phyloP scores from a whole-genome alignment of 352 stramenopile genomes.

The Phytophthora sansomeana region DNA sequence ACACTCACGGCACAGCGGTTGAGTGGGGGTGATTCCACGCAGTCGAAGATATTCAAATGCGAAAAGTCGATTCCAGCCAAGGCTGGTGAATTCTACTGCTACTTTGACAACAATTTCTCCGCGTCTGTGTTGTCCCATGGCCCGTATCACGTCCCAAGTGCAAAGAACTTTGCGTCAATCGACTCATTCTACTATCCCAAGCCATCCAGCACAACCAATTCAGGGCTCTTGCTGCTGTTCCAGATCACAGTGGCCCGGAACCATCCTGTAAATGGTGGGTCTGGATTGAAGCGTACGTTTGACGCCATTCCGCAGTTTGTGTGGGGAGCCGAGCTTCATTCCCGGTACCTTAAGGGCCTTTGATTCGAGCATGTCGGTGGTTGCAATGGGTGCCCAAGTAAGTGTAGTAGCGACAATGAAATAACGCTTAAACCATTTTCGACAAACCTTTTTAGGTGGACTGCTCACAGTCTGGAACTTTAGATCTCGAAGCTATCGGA shows the following conservation, averaged over 20 bases:
- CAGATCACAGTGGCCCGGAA: constrained; percentile 7
- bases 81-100: background rate
- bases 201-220: background rate
- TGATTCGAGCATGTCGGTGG: too few relatives aligned
- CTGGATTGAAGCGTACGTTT: too few relatives aligned
- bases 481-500: constrained; percentile 52
- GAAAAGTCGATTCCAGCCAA: background rate
- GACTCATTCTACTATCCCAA: constrained; percentile 21
- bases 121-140: constrained; percentile 1
- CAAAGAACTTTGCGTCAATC: constrained; percentile 11
- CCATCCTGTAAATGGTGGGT: constrained; percentile 11
- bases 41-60: background rate
- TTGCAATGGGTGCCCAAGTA: too few relatives aligned
- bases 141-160: background rate
- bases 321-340: too few relatives aligned
- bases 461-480: too few relatives aligned
- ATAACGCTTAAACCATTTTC: too few relatives aligned
- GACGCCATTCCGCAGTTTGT: too few relatives aligned
- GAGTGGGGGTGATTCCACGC: background rate
- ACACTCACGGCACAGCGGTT: background rate
- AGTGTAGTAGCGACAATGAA: too few relatives aligned
- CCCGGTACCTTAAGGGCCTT: too few relatives aligned
- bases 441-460: too few relatives aligned
- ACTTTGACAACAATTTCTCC: constrained; percentile 7
- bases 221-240: constrained; percentile 9